Percentiles rank a stretch among this genome's conserved stretches.
These are phyloP conservation scores for Thielaviopsis ethacetica DNA, from an alignment of 2,329 filamentous ascomycete species.

Conservation along the genomic window DNA sequence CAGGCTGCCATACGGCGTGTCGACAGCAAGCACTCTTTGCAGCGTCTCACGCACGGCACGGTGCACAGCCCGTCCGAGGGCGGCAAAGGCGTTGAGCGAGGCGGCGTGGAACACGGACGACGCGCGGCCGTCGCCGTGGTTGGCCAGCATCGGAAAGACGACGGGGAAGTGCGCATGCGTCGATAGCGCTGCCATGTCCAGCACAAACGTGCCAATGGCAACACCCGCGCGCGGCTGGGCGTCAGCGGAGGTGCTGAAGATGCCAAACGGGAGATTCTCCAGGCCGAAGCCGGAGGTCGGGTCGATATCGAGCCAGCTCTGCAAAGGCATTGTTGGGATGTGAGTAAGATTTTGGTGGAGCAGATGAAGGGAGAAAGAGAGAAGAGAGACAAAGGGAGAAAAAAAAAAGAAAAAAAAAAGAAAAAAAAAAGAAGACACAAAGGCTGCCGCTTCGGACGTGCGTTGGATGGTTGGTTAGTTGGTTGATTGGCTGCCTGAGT, in stretches of 20 bases:
- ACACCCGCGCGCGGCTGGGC: constrained; percentile 43
- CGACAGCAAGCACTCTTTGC: constrained; percentile 36
- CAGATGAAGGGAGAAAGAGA: background rate
- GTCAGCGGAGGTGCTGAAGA: constrained; percentile 44
- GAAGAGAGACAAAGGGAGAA: too few relatives aligned
- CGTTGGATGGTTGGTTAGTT: too few relatives aligned
- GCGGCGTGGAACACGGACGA: constrained; percentile 21
- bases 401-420: constrained; percentile 3
- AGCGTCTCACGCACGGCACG: constrained; percentile 50
- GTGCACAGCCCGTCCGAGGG: constrained; percentile 47
- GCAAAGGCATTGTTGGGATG: background rate
- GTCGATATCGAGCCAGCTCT: constrained; percentile 16
- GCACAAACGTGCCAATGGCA: constrained; percentile 49
- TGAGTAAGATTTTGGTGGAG: background rate
- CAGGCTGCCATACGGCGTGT: constrained; percentile 22
- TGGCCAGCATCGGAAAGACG: constrained; percentile 4
- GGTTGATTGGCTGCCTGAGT: too few relatives aligned
- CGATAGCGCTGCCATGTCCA: constrained; percentile 34
- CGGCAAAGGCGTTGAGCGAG: constrained; percentile 54
- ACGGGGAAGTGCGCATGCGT: constrained; percentile 11
- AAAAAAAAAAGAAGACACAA: constrained; percentile 2
- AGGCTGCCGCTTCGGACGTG: background rate
- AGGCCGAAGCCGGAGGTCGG: constrained; percentile 39
- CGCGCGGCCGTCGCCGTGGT: background rate
- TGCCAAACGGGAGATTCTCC: constrained; percentile 59